phyloP scores from a whole-genome alignment of 2,329 filamentous ascomycete species.

The Sclerotinia sclerotiorum region DNA sequence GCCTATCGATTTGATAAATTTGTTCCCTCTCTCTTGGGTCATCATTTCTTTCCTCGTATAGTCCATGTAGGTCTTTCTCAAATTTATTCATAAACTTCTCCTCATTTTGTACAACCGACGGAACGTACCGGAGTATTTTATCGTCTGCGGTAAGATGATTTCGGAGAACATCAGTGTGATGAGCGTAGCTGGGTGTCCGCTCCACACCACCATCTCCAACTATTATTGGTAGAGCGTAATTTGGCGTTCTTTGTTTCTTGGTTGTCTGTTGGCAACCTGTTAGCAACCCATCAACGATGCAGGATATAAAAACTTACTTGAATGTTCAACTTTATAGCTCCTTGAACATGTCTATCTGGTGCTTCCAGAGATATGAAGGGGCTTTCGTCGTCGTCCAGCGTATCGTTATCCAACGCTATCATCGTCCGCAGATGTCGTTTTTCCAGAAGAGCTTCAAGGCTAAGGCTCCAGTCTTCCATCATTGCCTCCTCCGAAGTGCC shows the following conservation, averaged over 20 bases:
- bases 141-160: slow-evolving; percentile 36
- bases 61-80: slow-evolving; percentile 31
- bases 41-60: slow-evolving; percentile 23
- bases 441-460: neutral
- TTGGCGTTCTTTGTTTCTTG: slow-evolving; percentile 27
- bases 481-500: neutral
- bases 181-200: slow-evolving; percentile 33
- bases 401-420: slow-evolving; percentile 4
- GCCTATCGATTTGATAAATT: slow-evolving; percentile 25
- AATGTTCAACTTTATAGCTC: slow-evolving; percentile 19
- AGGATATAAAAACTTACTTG: slow-evolving; percentile 22
- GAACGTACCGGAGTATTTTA: slow-evolving; percentile 35
- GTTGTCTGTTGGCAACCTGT: slow-evolving; percentile 29
- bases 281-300: slow-evolving; percentile 15
- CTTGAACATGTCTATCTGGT: slow-evolving; percentile 20
- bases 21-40: slow-evolving; percentile 29
- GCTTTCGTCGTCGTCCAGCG: slow-evolving; percentile 26
- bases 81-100: slow-evolving; percentile 25
- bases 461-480: slow-evolving; percentile 4
- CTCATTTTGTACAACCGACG: slow-evolving; percentile 27
- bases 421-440: neutral
- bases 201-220: slow-evolving; percentile 24
- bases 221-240: slow-evolving; percentile 22
- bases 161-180: slow-evolving; percentile 32
- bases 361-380: slow-evolving; percentile 31